phyloP scores from a whole-genome alignment of 2,329 filamentous ascomycete genomes.

The Volutella citrinella region DNA sequence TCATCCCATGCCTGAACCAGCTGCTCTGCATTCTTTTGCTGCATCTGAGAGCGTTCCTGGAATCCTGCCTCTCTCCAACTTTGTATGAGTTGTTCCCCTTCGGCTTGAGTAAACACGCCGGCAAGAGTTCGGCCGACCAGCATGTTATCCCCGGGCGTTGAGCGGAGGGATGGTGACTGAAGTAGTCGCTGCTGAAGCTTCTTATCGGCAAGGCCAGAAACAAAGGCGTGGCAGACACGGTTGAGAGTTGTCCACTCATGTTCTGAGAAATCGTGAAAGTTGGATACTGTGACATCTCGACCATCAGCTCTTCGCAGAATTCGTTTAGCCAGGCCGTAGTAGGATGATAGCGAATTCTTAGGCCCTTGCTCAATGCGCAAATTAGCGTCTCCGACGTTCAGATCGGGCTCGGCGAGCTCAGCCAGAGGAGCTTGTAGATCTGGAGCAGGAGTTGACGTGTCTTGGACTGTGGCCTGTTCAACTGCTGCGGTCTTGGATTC shows the following conservation, averaged over 20 bases:
- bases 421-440: constrained; percentile 6
- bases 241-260: constrained; percentile 49
- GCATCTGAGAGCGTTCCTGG: constrained; percentile 14
- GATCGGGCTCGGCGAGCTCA: constrained; percentile 21
- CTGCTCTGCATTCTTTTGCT: constrained; percentile 28
- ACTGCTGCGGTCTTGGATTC: constrained; percentile 21
- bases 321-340: constrained; percentile 49
- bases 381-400: constrained; percentile 9
- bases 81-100: constrained; percentile 54
- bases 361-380: constrained; percentile 40
- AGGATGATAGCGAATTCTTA: constrained; percentile 41
- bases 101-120: constrained; percentile 52
- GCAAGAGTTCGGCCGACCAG: constrained; percentile 45
- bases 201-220: constrained; percentile 50
- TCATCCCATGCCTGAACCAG: constrained; percentile 45
- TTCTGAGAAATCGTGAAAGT: constrained; percentile 38
- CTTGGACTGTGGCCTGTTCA: constrained; percentile 23
- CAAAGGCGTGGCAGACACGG: constrained; percentile 50
- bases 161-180: constrained; percentile 45
- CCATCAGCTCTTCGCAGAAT: constrained; percentile 46
- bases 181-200: constrained; percentile 43
- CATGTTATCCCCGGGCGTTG: constrained; percentile 23
- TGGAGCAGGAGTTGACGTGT: constrained; percentile 3
- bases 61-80: constrained; percentile 28
- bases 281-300: constrained; percentile 49